Evolutionary conservation across 2,329 filamentous ascomycete species (phyloP).

Genomic region (Colletotrichum euphorbiae): DNA sequence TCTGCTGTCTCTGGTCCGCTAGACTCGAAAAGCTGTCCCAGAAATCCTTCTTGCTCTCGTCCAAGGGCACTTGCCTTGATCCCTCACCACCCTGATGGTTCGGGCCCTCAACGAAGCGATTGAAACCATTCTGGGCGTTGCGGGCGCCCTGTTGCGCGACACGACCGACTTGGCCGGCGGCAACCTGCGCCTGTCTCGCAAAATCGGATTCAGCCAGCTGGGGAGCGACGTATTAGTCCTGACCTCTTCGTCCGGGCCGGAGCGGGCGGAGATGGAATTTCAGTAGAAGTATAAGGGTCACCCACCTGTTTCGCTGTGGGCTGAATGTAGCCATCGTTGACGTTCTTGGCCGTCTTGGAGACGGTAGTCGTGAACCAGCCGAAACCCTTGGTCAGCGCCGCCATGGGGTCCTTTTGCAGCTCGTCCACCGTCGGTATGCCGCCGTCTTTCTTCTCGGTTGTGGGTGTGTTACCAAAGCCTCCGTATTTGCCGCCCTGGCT

Average conservation of each 20-base stretch:
- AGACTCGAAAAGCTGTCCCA: constrained; percentile 90
- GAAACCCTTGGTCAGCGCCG: constrained; percentile 89
- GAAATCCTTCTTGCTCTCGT: constrained; percentile 82
- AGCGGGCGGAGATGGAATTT: constrained; percentile 36
- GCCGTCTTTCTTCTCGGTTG: constrained; percentile 58
- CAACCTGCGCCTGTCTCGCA: constrained; percentile 72
- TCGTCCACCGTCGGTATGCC: constrained; percentile 81
- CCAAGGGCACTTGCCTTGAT: constrained; percentile 56
- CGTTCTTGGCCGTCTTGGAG: constrained; percentile 88
- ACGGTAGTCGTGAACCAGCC: constrained; percentile 94
- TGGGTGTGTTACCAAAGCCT: constrained; percentile 87
- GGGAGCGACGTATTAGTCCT: constrained; percentile 43
- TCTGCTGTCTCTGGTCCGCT: constrained; percentile 65
- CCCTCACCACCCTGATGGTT: constrained; percentile 48
- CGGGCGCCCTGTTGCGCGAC: constrained; percentile 76
- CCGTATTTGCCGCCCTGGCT: constrained; percentile 92
- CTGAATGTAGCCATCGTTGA: constrained; percentile 92
- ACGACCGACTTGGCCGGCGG: constrained; percentile 74
- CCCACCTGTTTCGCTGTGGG: constrained; percentile 88
- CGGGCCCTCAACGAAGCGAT: constrained; percentile 86
- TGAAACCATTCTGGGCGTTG: constrained; percentile 83
- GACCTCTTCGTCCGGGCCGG: constrained; percentile 17
- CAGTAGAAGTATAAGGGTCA: constrained; percentile 31
- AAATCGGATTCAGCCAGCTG: constrained; percentile 85
- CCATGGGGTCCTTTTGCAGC: constrained; percentile 90